phyloP scores from a whole-genome alignment of 1,284 basidiomycete species.

The Cryptococcus maquisensis region DNA sequence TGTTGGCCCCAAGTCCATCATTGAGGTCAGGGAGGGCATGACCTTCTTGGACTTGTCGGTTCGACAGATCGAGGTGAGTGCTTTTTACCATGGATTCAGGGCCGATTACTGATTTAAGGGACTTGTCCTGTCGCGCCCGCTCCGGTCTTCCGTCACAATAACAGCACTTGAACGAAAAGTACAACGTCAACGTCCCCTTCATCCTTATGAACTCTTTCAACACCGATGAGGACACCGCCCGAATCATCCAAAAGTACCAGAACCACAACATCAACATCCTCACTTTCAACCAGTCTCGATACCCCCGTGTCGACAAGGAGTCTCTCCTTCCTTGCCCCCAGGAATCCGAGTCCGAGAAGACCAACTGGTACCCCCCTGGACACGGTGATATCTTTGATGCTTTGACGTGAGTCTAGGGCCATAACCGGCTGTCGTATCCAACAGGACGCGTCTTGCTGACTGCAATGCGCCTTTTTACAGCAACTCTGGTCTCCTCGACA shows the following conservation, averaged over 20 bases:
- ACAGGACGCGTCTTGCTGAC: not conserved
- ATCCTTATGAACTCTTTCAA: slow-evolving; percentile 99
- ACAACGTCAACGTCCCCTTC: slow-evolving; percentile 80
- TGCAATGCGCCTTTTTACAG: slow-evolving; percentile 52
- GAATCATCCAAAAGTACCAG: slow-evolving; percentile 98
- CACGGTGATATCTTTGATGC: slow-evolving; percentile 74
- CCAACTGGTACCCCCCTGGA: slow-evolving; percentile 97
- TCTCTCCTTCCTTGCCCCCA: slow-evolving; percentile 84
- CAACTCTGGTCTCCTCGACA: slow-evolving; percentile 94
- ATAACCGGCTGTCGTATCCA: not conserved
- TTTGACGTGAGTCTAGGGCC: slow-evolving; percentile 39
- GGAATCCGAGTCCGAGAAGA: slow-evolving; percentile 84
- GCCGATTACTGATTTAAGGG: slow-evolving; percentile 2
- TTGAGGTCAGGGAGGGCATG: slow-evolving; percentile 95
- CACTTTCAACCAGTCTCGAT: slow-evolving; percentile 91
- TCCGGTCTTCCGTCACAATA: not conserved
- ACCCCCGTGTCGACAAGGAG: slow-evolving; percentile 96
- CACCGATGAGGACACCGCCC: slow-evolving; percentile 93
- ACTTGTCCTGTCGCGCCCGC: not conserved
- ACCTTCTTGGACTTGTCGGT: slow-evolving; percentile 98
- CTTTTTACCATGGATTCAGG: not conserved
- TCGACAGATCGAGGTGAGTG: slow-evolving; percentile 79
- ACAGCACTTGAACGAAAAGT: slow-evolving; percentile 58
- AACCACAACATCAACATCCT: slow-evolving; percentile 96
- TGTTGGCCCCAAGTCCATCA: slow-evolving; percentile 67